A percentile compares a stretch with the other conserved stretches of the same genome.
phyloP scores from a whole-genome alignment of 106 monocot genomes.

The Allium sativum region DNA sequence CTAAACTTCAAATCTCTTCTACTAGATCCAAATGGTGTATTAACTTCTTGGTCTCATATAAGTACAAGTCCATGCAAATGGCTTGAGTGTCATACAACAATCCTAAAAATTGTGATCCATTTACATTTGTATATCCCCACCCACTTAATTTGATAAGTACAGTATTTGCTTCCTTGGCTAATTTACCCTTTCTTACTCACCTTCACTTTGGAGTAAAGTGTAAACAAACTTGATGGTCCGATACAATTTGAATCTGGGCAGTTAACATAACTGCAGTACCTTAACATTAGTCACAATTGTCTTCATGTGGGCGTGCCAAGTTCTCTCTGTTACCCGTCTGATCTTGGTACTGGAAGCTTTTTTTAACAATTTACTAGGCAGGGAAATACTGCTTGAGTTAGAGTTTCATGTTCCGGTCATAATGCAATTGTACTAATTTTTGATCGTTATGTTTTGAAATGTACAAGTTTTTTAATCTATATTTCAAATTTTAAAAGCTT shows the following conservation, averaged over 20 bases:
- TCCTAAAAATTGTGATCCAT: not conserved
- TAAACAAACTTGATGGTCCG: constrained; percentile 1
- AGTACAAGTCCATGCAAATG: constrained; percentile 24
- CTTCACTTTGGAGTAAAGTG: constrained; percentile 12
- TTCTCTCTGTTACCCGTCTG: constrained; percentile 2
- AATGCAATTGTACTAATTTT: constrained; percentile 2
- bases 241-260: constrained; percentile 7
- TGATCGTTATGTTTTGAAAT: too few relatives aligned
- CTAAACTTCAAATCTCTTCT: constrained; percentile 32
- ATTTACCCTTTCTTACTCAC: constrained; percentile 26
- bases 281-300: constrained; percentile 12
- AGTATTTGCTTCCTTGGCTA: constrained; percentile 24
- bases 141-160: constrained; percentile 20
- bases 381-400: constrained; percentile 16
- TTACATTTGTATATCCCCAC: constrained; percentile 11
- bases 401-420: not conserved
- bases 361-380: constrained; percentile 10
- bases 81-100: constrained; percentile 24
- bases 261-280: not conserved
- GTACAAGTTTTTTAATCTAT: too few relatives aligned
- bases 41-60: constrained; percentile 22
- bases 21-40: not conserved
- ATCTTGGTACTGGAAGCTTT: constrained; percentile 9
- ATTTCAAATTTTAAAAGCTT: too few relatives aligned
- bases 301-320: constrained; percentile 15